These are phyloP conservation scores for Colletotrichum cordylinicola DNA, from an alignment of 2,329 filamentous ascomycete species.

Conservation along the genomic window DNA sequence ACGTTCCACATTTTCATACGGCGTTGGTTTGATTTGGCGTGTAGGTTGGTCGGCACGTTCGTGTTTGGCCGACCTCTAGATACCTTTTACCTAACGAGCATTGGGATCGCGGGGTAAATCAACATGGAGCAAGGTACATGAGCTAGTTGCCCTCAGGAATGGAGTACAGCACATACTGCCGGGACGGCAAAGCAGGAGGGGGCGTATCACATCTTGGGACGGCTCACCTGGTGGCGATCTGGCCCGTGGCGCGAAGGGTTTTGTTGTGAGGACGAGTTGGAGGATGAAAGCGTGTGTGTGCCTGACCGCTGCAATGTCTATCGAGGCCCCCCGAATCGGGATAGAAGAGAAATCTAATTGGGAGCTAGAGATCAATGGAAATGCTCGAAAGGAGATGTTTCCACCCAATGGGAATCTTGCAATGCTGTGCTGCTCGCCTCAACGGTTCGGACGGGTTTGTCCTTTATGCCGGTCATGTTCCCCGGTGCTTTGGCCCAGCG, in stretches of 20 bases:
- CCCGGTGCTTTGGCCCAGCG: slow-evolving; percentile 4
- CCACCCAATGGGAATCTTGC: not conserved
- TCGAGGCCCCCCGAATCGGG: not conserved
- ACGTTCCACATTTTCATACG: not conserved
- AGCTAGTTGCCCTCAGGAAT: not conserved
- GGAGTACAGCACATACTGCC: slow-evolving; percentile 15
- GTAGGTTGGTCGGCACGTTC: not conserved
- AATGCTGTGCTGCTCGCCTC: not conserved
- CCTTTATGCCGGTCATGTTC: not conserved
- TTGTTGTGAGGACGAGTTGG: not conserved
- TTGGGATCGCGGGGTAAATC: not conserved
- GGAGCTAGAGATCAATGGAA: not conserved
- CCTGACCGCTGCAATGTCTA: not conserved
- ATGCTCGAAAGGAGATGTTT: not conserved
- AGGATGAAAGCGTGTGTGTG: not conserved
- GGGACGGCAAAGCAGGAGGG: not conserved
- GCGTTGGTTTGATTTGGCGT: slow-evolving; percentile 5
- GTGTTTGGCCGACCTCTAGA: not conserved
- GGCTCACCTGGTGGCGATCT: not conserved
- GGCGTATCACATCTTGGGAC: not conserved
- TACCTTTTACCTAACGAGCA: not conserved
- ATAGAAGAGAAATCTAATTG: not conserved
- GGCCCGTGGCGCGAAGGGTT: not conserved
- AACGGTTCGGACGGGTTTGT: not conserved
- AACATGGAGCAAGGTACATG: not conserved